Evolutionary conservation across 441 rosid species (phyloP), one percentile per base, ranked within the genome.

Genomic region (Biscutella auriculata): DNA sequence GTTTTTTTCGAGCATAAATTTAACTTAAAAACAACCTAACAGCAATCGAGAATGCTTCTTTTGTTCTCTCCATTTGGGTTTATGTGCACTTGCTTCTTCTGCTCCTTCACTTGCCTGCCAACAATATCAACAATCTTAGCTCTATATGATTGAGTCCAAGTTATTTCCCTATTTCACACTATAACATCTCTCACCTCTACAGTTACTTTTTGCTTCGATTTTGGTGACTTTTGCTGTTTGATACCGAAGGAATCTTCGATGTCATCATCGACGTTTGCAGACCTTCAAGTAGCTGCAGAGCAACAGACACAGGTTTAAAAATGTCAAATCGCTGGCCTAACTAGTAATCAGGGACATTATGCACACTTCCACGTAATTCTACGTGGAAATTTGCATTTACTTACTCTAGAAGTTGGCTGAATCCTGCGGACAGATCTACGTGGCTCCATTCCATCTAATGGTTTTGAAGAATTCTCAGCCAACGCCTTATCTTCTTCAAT

Each of bases 341-440:
- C n/a, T 12, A 9, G 41, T 11, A 29, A 19, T 30, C 7, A 43
- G 44, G 56, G 16, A 15, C 9, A 30, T n/a, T 29, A 51, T 14
- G 60, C 44, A 33, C 6, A 53, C 29, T 49, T 36, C 43, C 9
- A 35, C 7, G 11, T 41, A 3, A 25, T 19, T 19, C 23, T 19
- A 19, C 23, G 27, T 28, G 48, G 7, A 35, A 8, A 16, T 23
- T 12, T 43, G 7, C 32, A 39, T 19, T 9, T 8, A 63, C 96
- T 79, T 76, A 90, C 99, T 71, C 94, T 84, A 48, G 96, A 94
- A n/a, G 99, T 94, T 53, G 99, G 99, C 75, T 87, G 96, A 65
- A 94, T 94, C 75, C 85, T 82, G 51, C 97, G 95, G 49, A 67
- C 70, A 57, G 97, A 94, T 71, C 99, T 79, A 11, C 99, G 91